Conservation (phyloP, 768 basidiomycete genomes). For the Tubosaeta brunneosetosa region DNA sequence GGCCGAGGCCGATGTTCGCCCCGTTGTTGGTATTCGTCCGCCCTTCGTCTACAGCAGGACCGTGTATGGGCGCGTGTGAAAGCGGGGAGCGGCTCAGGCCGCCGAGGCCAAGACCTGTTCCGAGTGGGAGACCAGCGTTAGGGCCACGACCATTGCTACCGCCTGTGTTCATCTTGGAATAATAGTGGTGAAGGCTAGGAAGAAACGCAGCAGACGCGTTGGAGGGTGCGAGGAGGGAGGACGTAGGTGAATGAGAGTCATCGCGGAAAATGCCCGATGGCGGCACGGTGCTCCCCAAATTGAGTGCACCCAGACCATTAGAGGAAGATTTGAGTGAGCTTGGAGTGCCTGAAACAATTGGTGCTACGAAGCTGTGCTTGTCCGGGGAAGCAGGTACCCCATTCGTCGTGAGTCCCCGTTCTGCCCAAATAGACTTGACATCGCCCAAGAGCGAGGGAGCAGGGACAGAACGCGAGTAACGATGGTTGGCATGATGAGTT, state of each 20-base stretch:
- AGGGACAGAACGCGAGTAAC: conserved; percentile 81
- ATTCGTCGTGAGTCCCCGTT: conserved; percentile 36
- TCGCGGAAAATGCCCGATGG: conserved; percentile 30
- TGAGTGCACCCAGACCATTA: conserved; percentile 33
- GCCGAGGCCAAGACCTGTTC: conserved; percentile 19
- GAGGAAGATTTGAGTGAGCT: conserved; percentile 46
- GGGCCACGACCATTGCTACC: conserved; percentile 27
- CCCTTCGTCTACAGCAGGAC: conserved; percentile 25
- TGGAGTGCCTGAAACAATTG: conserved; percentile 40
- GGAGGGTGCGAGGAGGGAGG: conserved; percentile 50
- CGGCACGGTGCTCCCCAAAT: conserved; percentile 8
- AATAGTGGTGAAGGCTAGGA: conserved; percentile 64
- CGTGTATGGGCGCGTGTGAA: conserved; percentile 25
- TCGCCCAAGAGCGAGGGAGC: conserved; percentile 72
- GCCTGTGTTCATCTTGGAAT: conserved; percentile 46
- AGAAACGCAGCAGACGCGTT: conserved; percentile 84
- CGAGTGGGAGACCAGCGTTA: conserved; percentile 17
- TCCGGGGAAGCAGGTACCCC: conserved; percentile 37
- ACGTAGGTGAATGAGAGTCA: conserved; percentile 30
- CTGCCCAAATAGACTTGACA: conserved; percentile 78
- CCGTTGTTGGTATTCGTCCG: conserved; percentile 12
- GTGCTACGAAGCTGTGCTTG: conserved; percentile 21
- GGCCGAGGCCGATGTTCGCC: conserved; percentile 15
- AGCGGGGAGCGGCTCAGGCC: conserved; percentile 29
- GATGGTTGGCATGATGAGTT: conserved; percentile 40